A percentile compares a stretch with the other conserved stretches of the same genome.
Evolutionary conservation across 2,329 filamentous ascomycete genomes (phyloP).

Genomic region (Coniochaeta ligniaria): DNA sequence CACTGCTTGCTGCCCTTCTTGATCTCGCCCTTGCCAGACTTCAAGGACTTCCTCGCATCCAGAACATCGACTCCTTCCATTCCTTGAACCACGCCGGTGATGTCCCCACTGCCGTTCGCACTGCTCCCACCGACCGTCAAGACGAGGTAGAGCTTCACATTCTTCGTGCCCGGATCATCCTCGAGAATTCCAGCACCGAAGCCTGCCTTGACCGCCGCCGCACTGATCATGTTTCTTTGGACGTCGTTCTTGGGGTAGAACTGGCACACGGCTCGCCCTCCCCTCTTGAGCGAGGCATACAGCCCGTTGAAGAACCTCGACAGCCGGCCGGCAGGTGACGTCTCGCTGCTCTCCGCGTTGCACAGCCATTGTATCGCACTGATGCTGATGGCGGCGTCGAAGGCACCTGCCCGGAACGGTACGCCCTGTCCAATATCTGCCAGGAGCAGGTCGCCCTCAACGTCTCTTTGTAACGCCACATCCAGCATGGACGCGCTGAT

Average conservation of each 20-base stretch:
- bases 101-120: constrained; percentile 54
- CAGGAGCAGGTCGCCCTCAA: constrained; percentile 88
- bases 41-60: constrained; percentile 53
- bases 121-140: constrained; percentile 70
- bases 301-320: constrained; percentile 87
- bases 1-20: constrained; percentile 81
- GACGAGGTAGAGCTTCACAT: constrained; percentile 91
- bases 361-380: constrained; percentile 98
- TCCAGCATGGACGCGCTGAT: constrained; percentile 95
- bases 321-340: constrained; percentile 70
- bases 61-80: constrained; percentile 84
- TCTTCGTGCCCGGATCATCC: constrained; percentile 95
- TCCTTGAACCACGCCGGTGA: constrained; percentile 80
- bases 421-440: constrained; percentile 94
- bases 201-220: constrained; percentile 84
- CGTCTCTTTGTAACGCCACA: constrained; percentile 82
- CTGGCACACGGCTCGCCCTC: constrained; percentile 87
- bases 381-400: constrained; percentile 93
- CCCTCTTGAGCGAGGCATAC: constrained; percentile 75
- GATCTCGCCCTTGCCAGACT: constrained; percentile 41
- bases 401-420: constrained; percentile 84
- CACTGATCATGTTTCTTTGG: constrained; percentile 86
- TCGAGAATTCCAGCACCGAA: constrained; percentile 93
- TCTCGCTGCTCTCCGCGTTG: constrained; percentile 85
- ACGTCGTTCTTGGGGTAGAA: constrained; percentile 96